Base-by-base conservation (phyloP, 305 asterid species). In the Solanum hybrid region DNA sequence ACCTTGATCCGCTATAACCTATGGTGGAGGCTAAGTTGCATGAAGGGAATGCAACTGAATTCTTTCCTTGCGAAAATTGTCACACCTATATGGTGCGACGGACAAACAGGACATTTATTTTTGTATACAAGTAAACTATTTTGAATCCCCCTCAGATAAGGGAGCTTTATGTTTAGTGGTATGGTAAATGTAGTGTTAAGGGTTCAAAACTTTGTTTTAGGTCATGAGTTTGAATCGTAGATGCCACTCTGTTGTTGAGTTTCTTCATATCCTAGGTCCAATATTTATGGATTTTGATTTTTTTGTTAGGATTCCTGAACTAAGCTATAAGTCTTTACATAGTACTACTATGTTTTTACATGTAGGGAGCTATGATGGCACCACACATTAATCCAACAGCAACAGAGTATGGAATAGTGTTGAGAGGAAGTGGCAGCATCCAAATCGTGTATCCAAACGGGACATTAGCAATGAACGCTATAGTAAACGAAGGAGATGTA, bases 351-450 rank as follows among this genome's bases (percentile, higher is more conserved):
- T 82, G 16, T 51, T 20, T 84, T 5, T 2, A 10, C 17, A n/a
- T 77, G 86, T 85, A 97, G 99, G 99, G 99, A 81, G 93, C 99
- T 29, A 96, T 97, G 99, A 91, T 97, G 99, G 97, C 98, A 27
- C 99, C 99, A 2, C 99, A 97, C 37, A 75, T 95, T 51, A 95
- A 97, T 86, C 99, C 98, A 69, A 92, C 92, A 78, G 98, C 99
- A 69, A 91, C 92, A 1, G 99, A 96, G 89, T 95, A 91, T 3
- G 99, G 99, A 1, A 42, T 97, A 2, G 99, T 96, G 29, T 38
- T 97, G 40, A 87, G 90, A 10, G 99, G 99, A 4, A 89, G 90
- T 0, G 99, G 99, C 2, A 92, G 90, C 0, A 91, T 97, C 87
- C 96, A 97, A 56, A 90, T 96, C 1, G 99, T 95, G 79, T 92